phyloP scores from a whole-genome alignment of 495 filamentous ascomycete genomes.

The Amniculicola lignicola region DNA sequence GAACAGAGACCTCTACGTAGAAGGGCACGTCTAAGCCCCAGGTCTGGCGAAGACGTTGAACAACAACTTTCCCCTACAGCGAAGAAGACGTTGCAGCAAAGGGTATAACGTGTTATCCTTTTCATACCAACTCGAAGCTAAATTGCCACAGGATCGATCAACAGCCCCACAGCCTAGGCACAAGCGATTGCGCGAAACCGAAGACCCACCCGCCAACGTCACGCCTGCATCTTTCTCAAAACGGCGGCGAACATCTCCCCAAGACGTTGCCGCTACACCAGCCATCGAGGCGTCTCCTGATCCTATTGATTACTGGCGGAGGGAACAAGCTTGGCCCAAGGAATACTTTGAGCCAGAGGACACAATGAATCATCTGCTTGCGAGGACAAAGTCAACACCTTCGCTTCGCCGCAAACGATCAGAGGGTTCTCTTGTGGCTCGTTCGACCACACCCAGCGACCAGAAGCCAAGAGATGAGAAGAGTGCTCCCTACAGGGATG shows the following conservation, averaged over 20 bases:
- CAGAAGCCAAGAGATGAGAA: constrained; percentile 42
- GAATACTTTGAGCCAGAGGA: neutral
- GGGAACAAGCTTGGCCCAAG: neutral
- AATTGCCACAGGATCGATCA: constrained; percentile 15
- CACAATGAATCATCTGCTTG: neutral
- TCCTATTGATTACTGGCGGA: neutral
- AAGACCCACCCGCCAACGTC: neutral
- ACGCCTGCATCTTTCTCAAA: constrained; percentile 7
- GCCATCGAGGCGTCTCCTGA: constrained; percentile 17
- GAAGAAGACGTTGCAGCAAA: constrained; percentile 11
- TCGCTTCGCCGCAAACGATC: constrained; percentile 42
- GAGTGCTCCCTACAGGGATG: constrained; percentile 43
- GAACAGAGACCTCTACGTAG: no score
- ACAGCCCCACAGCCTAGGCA: constrained; percentile 2
- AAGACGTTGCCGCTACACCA: constrained; percentile 10
- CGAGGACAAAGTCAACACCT: constrained; percentile 39
- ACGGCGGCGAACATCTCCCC: constrained; percentile 18
- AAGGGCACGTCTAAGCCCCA: constrained; percentile 8
- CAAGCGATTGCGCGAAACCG: constrained; percentile 21
- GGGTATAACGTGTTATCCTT: constrained; percentile 9
- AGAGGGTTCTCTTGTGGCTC: constrained; percentile 33
- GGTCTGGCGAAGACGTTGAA: neutral
- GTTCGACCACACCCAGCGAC: constrained; percentile 44
- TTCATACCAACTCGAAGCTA: constrained; percentile 9
- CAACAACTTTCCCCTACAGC: neutral